phyloP scores from a whole-genome alignment of 2,329 filamentous ascomycete genomes.

The Xylaria sp. region DNA sequence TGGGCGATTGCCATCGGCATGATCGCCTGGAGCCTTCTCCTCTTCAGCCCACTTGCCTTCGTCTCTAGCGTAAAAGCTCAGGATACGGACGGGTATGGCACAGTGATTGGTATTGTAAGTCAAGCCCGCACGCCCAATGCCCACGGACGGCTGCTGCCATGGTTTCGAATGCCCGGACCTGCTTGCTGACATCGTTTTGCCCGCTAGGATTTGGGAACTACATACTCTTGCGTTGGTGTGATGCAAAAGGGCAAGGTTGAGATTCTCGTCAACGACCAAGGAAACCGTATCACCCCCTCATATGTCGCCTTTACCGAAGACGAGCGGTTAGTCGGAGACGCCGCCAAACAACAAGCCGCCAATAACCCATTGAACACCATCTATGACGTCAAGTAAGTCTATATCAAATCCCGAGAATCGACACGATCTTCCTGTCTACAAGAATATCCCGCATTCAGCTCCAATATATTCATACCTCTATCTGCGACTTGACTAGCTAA shows the following conservation, averaged over 20 bases:
- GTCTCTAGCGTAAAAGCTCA: conserved; percentile 79
- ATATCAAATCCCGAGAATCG: neutral
- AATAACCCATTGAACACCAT: conserved; percentile 80
- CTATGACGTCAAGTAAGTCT: conserved; percentile 82
- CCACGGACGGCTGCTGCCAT: neutral
- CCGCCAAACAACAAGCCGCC: conserved; percentile 94
- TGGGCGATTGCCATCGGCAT: conserved; percentile 85
- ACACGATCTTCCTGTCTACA: neutral
- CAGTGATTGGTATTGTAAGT: conserved; percentile 89
- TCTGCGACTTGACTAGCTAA: conserved; percentile 12
- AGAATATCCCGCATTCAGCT: neutral
- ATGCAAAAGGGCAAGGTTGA: conserved; percentile 96
- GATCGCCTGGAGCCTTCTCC: conserved; percentile 88
- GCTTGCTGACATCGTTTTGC: conserved; percentile 20
- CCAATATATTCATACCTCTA: conserved; percentile 11
- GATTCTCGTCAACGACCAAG: conserved; percentile 95
- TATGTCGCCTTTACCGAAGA: conserved; percentile 98
- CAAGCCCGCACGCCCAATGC: neutral
- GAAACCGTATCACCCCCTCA: conserved; percentile 94
- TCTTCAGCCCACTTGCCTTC: conserved; percentile 88
- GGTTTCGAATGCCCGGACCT: neutral
- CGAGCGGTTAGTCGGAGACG: conserved; percentile 95
- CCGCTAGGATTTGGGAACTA: conserved; percentile 81
- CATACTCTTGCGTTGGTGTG: conserved; percentile 89
- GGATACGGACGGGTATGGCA: conserved; percentile 77